Evolutionary conservation across 139 green algal genomes (phyloP).

Genomic region (Chlorella sp.): DNA sequence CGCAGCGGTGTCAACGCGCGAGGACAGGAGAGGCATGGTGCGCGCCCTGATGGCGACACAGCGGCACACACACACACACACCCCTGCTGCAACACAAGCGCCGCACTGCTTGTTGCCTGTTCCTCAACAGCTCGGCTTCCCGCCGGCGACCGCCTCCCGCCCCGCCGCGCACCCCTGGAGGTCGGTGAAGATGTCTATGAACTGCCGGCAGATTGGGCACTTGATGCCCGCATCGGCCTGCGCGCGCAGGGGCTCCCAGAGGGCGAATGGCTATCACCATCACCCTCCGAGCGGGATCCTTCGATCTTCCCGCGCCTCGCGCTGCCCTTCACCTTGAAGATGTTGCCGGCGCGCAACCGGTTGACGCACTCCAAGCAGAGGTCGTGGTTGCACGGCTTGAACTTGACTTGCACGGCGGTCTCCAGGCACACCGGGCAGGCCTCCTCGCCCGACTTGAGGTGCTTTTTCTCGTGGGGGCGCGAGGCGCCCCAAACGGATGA

Average conservation of each 20-base stretch:
- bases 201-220: conserved; percentile 39
- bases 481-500: background rate
- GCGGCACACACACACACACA: too few species aligned
- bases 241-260: too few species aligned
- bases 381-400: conserved; percentile 24
- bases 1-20: too few species aligned
- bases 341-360: conserved; percentile 22
- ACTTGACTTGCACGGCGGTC: background rate
- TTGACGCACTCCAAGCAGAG: conserved; percentile 20
- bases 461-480: background rate
- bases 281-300: too few species aligned
- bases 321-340: conserved; percentile 20
- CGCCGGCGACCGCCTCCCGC: too few species aligned
- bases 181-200: conserved; percentile 29
- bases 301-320: too few species aligned
- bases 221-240: conserved; percentile 42
- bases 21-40: too few species aligned
- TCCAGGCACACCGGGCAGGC: conserved; percentile 10
- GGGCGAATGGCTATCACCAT: too few species aligned
- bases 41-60: too few species aligned
- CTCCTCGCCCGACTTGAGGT: conserved; percentile 17
- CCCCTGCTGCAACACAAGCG: too few species aligned
- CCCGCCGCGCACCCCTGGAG: conserved; percentile 13
- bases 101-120: too few species aligned
- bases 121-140: background rate